Conservation (phyloP, 2,329 filamentous ascomycete genomes). For the Arachnomyces sp. region DNA sequence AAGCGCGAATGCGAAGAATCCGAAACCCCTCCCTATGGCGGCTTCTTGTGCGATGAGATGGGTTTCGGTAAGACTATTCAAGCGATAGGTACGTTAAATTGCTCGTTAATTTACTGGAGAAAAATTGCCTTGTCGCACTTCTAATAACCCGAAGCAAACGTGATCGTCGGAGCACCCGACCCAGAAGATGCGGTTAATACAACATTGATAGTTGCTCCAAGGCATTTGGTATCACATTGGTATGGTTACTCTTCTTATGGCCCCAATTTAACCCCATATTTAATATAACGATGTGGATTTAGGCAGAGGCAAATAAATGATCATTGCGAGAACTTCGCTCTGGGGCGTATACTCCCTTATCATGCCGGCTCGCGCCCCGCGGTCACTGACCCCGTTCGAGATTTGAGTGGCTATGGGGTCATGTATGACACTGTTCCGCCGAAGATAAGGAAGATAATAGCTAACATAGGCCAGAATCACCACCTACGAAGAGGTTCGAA, state of each 20-base stretch:
- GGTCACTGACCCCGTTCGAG: conserved; percentile 13
- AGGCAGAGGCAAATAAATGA: conserved; percentile 24
- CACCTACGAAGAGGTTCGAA: conserved; percentile 29
- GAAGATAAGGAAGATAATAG: neutral
- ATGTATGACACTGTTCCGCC: conserved; percentile 12
- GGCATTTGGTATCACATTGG: conserved; percentile 29
- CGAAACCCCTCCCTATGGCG: conserved; percentile 20
- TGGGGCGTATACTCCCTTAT: conserved; percentile 20
- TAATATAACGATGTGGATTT: neutral
- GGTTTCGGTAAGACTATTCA: conserved; percentile 35
- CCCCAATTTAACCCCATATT: neutral
- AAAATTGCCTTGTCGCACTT: neutral
- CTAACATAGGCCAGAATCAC: conserved; percentile 23
- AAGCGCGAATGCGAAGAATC: conserved; percentile 25
- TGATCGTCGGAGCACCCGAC: conserved; percentile 24
- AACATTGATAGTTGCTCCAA: conserved; percentile 31
- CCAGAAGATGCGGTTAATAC: conserved; percentile 17
- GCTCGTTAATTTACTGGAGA: conserved; percentile 3
- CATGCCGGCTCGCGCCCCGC: conserved; percentile 15
- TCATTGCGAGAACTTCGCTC: conserved; percentile 20
- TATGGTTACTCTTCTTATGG: conserved; percentile 9
- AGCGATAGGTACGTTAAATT: conserved; percentile 23
- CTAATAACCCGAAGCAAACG: conserved; percentile 20
- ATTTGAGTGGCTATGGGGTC: conserved; percentile 16
- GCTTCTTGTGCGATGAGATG: conserved; percentile 34